Percentiles rank a stretch among this genome's conserved stretches.
phyloP scores from a whole-genome alignment of 1,284 basidiomycete genomes.

The Mycosarcoma mackinlayi region DNA sequence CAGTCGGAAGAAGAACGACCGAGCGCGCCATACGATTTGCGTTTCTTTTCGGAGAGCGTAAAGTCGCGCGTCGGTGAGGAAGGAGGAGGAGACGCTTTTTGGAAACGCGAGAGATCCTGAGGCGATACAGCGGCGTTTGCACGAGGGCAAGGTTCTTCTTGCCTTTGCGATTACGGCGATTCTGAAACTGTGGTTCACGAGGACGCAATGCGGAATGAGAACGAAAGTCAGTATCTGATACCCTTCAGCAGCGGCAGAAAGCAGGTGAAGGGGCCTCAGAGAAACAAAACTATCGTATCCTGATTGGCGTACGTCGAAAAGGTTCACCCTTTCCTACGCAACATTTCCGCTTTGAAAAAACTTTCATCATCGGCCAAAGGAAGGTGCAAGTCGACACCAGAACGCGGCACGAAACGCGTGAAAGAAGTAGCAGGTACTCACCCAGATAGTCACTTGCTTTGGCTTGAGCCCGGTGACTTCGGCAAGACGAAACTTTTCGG shows the following conservation, averaged over 20 bases:
- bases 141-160: constrained; percentile 1
- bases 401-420: neutral
- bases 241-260: too few relatives aligned
- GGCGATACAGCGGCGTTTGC: neutral
- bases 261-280: neutral
- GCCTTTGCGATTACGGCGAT: constrained; percentile 54
- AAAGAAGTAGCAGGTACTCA: constrained; percentile 40
- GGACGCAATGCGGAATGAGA: too few relatives aligned
- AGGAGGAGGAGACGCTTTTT: neutral
- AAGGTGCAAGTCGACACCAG: neutral
- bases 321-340: neutral
- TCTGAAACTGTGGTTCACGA: constrained; percentile 57
- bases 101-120: neutral
- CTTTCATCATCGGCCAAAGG: constrained; percentile 8
- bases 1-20: constrained; percentile 4
- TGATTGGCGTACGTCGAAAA: neutral
- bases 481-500: constrained; percentile 62
- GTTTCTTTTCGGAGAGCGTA: constrained; percentile 22
- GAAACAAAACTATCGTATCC: neutral
- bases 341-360: neutral
- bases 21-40: constrained; percentile 31
- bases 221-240: too few relatives aligned
- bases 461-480: constrained; percentile 61
- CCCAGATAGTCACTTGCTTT: constrained; percentile 66
- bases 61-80: constrained; percentile 10